Evolutionary conservation across 768 basidiomycete species (phyloP), one percentile per base, ranked within the genome.

Genomic region (Phlebiopsis flavidoalba): DNA sequence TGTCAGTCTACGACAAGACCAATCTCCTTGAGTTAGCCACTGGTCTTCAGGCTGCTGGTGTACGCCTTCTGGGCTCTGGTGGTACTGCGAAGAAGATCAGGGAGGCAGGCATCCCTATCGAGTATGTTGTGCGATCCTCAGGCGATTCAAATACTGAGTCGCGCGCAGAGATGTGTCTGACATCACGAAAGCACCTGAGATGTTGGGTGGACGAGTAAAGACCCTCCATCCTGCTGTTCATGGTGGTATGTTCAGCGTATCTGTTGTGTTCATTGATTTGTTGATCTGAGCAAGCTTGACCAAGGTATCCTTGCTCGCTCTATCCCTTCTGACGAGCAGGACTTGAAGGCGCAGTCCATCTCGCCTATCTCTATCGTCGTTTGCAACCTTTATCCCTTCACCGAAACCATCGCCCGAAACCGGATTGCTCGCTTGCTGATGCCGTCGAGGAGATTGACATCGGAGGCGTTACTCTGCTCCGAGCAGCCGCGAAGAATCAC

Each of bases 401-500:
- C 91, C 35, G 84, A 87, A 21, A 97, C 95, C 52, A 91, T 96
- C 71, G 83, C 95, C n/a, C n/a, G 0, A 85, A 88, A 67, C 91
- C 94, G 0, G 84, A 84, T 64, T 95, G 95, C 76, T 95, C 93
- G 11, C 84, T 98, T 61, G 85, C 92, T 3, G 89, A 89, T 52
- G 96, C 96, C 5, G 88, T 98, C 60, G 97, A 99, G 73, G 97
- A 99, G 75, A 90, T 99, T 66, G 97, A 99, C 75, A 98, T 99
- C 60, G 97, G 97, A 6, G 97, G 97, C 26, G 97, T 99, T 51
- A 98, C 97, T 6, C 87, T 99, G 8, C 86, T 98, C 52, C 90
- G 97, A 46, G 97, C 96, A 8, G 97, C 96, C 1, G 97, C 97
- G 58, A 99, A 99, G 77, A 99, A 99, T 74, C 97, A 98, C 76